Percentiles rank a stretch among this genome's conserved stretches.
These are phyloP conservation scores for Penicillium argentinense DNA, from an alignment of 495 filamentous ascomycete genomes.

Conservation along the genomic window DNA sequence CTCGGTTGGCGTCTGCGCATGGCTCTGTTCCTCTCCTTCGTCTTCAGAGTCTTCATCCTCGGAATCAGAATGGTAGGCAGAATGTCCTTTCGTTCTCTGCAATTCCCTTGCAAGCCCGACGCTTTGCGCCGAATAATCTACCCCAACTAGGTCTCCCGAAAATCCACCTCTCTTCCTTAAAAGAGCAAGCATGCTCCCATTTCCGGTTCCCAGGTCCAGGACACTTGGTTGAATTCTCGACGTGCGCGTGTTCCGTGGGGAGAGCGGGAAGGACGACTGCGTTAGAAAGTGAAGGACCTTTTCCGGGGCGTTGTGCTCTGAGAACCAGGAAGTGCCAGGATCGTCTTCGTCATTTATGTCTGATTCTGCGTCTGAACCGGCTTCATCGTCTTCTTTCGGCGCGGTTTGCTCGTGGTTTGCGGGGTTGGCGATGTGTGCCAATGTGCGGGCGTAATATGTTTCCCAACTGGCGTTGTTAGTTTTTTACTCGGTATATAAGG, in stretches of 20 bases:
- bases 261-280: constrained; percentile 34
- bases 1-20: not conserved
- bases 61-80: constrained; percentile 38
- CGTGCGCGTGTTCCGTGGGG: constrained; percentile 26
- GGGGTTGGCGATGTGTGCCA: constrained; percentile 35
- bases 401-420: constrained; percentile 9
- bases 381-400: constrained; percentile 8
- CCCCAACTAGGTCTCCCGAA: constrained; percentile 68
- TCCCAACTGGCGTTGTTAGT: constrained; percentile 36
- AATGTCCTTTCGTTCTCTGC: constrained; percentile 39
- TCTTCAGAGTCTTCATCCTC: constrained; percentile 39
- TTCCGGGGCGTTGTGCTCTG: constrained; percentile 49
- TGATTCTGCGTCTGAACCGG: constrained; percentile 12
- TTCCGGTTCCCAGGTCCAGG: constrained; percentile 84
- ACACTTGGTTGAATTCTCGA: constrained; percentile 42
- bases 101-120: constrained; percentile 65
- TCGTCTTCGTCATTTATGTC: constrained; percentile 43
- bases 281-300: constrained; percentile 49
- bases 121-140: constrained; percentile 79
- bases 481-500: too few relatives aligned
- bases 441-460: constrained; percentile 46
- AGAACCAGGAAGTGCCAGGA: constrained; percentile 55
- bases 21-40: constrained; percentile 10
- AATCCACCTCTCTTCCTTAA: constrained; percentile 61
- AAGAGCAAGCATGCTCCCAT: constrained; percentile 82